Base-by-base conservation (phyloP, 2,329 filamentous ascomycete species). In the Hypoxylon sp. region DNA sequence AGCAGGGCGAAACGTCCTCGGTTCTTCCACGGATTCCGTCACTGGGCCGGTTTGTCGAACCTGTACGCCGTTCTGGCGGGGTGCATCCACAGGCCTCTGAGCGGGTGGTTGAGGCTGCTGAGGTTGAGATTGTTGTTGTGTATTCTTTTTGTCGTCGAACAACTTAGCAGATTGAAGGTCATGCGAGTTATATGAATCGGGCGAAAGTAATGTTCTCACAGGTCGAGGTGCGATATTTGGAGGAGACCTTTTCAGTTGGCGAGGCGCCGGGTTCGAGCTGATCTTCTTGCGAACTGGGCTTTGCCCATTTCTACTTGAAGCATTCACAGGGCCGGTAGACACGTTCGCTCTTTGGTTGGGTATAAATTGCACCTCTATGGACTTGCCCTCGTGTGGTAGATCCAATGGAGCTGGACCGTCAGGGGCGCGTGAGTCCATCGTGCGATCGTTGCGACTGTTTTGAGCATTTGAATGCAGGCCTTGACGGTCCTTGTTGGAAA, bases 171-270 rank as follows among this genome's bases (percentile, higher is more conserved):
- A 7, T 25, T 59, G 46, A 11, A 44, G 37, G 7, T 3, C 5
- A 6, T 33, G 57, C 30, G 46, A 14, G 31, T n/a, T 30, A 7
- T 13, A n/a, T 27, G 27, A 30, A 37, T 33, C 27, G 4, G 56
- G 48, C 6, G 60, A 20, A 49, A 55, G 37, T n/a, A 50, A 7
- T 22, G 51, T 30, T 6, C 46, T n/a, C 25, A 25, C 27, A 10
- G 58, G 44, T 3, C 49, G 59, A 54, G 67, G 61, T 27, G 50
- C 50, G 3, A 61, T 70, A 17, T 58, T 35, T 10, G 44, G 20
- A 42, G 20, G n/a, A 11, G 48, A 1, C 42, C 54, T 62, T 25
- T 53, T 61, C 8, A 25, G 5, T 2, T n/a, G 44, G 5, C 11
- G 42, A n/a, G 58, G 4, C 48, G 22, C 4, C 10, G 35, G 22